phyloP scores from a whole-genome alignment of 2,329 filamentous ascomycete genomes.

The Capronia americana region DNA sequence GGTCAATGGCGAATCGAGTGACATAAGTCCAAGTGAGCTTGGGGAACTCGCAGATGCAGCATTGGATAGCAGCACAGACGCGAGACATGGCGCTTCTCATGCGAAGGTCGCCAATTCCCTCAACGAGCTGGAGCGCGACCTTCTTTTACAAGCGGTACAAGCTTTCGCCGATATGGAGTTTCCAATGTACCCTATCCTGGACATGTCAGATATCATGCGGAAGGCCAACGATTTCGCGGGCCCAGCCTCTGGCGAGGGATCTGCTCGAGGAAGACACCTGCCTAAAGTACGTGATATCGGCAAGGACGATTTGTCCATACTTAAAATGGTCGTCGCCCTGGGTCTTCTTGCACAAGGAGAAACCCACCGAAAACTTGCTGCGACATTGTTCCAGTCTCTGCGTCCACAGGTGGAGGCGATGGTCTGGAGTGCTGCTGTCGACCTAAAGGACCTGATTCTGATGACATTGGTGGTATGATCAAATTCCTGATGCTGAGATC shows the following conservation, averaged over 20 bases:
- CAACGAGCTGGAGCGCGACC: neutral
- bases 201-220: neutral
- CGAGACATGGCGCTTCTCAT: neutral
- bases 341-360: constrained; percentile 19
- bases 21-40: constrained; percentile 14
- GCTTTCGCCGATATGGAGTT: constrained; percentile 12
- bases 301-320: constrained; percentile 15
- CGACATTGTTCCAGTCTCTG: constrained; percentile 15
- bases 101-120: neutral
- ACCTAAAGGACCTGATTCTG: constrained; percentile 13
- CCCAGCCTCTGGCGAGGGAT: neutral
- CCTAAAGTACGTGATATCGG: neutral
- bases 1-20: constrained; percentile 18
- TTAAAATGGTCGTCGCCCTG: constrained; percentile 18
- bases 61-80: neutral
- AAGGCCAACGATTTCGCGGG: neutral
- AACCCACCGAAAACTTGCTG: constrained; percentile 9
- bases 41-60: constrained; percentile 5
- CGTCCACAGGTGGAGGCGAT: constrained; percentile 16
- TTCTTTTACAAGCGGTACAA: neutral
- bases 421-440: constrained; percentile 17
- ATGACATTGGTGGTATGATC: constrained; percentile 20
- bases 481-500: neutral
- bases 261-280: neutral
- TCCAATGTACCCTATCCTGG: constrained; percentile 19